Conservation (phyloP, 2,329 filamentous ascomycete species). For the Gnomoniopsis smithogilvyi region DNA sequence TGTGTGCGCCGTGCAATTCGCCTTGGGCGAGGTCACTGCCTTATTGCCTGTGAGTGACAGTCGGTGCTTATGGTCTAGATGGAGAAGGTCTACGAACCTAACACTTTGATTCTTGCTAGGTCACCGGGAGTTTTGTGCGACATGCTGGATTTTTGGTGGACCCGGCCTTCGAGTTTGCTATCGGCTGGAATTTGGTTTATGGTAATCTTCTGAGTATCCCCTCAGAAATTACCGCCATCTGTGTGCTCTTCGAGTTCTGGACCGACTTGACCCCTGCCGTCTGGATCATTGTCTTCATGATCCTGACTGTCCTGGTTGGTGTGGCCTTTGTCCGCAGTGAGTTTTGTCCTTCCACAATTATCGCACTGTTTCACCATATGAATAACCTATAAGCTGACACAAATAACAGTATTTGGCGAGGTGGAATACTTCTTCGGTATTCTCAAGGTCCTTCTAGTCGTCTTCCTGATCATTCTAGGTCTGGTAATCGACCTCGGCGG, state of each 20-base stretch:
- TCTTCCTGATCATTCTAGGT: conserved; percentile 60
- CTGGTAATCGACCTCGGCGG: conserved; percentile 62
- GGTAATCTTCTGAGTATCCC: conserved; percentile 53
- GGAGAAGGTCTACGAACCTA: background rate
- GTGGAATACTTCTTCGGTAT: conserved; percentile 51
- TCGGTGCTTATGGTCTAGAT: background rate
- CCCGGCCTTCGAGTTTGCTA: conserved; percentile 54
- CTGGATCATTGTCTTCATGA: conserved; percentile 50
- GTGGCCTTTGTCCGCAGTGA: conserved; percentile 48
- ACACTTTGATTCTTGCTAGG: background rate
- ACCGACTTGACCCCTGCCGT: conserved; percentile 51
- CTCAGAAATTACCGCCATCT: conserved; percentile 60
- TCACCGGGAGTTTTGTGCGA: conserved; percentile 61
- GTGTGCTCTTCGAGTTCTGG: conserved; percentile 63
- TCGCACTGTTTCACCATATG: too few species aligned
- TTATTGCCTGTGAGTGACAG: conserved; percentile 46
- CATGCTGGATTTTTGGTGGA: conserved; percentile 61
- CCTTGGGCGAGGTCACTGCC: conserved; percentile 58
- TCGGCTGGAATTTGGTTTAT: conserved; percentile 54
- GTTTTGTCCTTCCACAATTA: background rate
- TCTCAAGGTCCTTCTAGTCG: conserved; percentile 58
- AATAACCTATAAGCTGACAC: background rate
- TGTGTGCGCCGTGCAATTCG: conserved; percentile 55
- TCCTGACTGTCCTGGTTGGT: conserved; percentile 54
- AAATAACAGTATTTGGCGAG: conserved; percentile 49